Conservation (phyloP, 148 eudicot species). For the Camellia sinensis region DNA sequence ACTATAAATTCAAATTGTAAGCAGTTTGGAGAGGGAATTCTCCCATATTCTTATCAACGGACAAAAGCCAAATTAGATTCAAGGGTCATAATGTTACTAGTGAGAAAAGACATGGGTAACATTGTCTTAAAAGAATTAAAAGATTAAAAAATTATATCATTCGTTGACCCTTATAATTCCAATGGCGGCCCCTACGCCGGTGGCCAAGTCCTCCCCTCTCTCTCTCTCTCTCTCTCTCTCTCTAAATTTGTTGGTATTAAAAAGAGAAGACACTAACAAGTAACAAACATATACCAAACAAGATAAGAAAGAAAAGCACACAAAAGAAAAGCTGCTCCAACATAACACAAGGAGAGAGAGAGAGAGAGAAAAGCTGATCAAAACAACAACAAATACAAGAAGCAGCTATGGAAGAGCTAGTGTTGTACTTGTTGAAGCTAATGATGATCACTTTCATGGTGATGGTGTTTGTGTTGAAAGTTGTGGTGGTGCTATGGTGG, state of each 20-base stretch:
- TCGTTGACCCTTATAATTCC: conserved; percentile 64
- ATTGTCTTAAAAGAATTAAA: conserved; percentile 28
- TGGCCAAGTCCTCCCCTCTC: conserved; percentile 36
- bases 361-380: not conserved
- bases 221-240: conserved; percentile 7
- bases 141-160: conserved; percentile 6
- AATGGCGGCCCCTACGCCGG: conserved; percentile 68
- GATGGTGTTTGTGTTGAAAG: conserved; percentile 33
- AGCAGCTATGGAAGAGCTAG: not conserved
- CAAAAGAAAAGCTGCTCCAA: conserved; percentile 32
- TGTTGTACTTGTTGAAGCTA: conserved; percentile 26
- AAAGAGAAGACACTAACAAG: conserved; percentile 28
- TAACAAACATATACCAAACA: conserved; percentile 26
- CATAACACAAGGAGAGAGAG: conserved; percentile 8
- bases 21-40: too few relatives aligned
- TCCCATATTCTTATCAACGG: not conserved
- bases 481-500: conserved; percentile 69
- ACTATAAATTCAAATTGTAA: not conserved
- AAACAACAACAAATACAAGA: not conserved
- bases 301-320: conserved; percentile 24
- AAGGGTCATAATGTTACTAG: conserved; percentile 1
- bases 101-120: conserved; percentile 43
- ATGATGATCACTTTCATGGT: conserved; percentile 24
- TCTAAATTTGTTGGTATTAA: conserved; percentile 35
- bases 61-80: conserved; percentile 23